A percentile compares a stretch with the other conserved stretches of the same genome.
Conservation (phyloP, 345 rosid species). For the Mallotus nudiflorus region DNA sequence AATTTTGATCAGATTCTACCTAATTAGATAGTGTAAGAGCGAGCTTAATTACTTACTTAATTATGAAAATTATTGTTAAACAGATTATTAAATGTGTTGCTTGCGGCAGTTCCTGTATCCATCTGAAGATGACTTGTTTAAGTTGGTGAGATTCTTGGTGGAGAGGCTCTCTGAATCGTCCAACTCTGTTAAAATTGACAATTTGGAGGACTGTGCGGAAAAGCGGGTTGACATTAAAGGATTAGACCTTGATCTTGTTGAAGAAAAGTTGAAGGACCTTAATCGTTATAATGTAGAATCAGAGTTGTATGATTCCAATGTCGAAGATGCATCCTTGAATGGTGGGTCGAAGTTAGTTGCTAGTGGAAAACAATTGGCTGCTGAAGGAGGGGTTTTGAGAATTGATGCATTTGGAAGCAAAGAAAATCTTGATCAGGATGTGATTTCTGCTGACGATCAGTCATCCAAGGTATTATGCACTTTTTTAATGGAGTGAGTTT, state of each 20-base stretch:
- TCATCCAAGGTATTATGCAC: slow-evolving; percentile 46
- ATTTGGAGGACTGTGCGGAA: slow-evolving; percentile 17
- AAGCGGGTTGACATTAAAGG: slow-evolving; percentile 33
- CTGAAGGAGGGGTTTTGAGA: slow-evolving; percentile 24
- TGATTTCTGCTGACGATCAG: slow-evolving; percentile 22
- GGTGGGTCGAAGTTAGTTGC: slow-evolving; percentile 2
- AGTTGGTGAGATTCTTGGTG: slow-evolving; percentile 65
- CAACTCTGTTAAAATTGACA: slow-evolving; percentile 24
- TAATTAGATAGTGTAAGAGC: too few relatives aligned
- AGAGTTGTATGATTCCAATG: slow-evolving; percentile 23
- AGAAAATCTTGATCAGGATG: slow-evolving; percentile 21
- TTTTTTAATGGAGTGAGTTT: slow-evolving; percentile 8
- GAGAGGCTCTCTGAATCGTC: slow-evolving; percentile 58
- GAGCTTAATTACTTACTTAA: too few relatives aligned
- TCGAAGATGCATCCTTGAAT: slow-evolving; percentile 17
- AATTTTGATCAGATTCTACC: too few relatives aligned
- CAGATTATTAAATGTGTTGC: slow-evolving; percentile 66
- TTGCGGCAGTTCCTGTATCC: slow-evolving; percentile 88
- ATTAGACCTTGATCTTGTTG: slow-evolving; percentile 42
- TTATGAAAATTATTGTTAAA: slow-evolving; percentile 58
- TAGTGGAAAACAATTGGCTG: neutral
- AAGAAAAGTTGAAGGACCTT: slow-evolving; percentile 44
- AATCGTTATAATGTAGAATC: slow-evolving; percentile 35
- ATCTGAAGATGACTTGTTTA: slow-evolving; percentile 62
- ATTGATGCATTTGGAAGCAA: slow-evolving; percentile 11